These are phyloP conservation scores for Rhodotorula sp. DNA, from an alignment of 1,284 basidiomycete species.

Conservation along the genomic window DNA sequence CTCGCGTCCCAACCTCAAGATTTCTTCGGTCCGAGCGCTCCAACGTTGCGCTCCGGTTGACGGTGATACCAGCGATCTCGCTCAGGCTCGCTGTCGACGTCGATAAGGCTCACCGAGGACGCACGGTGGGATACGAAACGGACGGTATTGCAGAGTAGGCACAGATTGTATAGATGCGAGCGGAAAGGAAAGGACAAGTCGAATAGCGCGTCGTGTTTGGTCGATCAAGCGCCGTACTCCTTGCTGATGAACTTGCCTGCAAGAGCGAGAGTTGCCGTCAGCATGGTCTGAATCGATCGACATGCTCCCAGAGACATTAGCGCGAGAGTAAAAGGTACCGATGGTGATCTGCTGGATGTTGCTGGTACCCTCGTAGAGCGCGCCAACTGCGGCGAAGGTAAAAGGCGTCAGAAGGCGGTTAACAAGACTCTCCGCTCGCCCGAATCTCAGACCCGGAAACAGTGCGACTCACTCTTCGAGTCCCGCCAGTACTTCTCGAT, in stretches of 20 bases:
- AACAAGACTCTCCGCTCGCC: conserved; percentile 1
- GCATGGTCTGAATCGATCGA: background rate
- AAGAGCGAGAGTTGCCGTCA: background rate
- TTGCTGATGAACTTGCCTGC: conserved; percentile 36
- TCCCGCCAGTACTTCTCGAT: conserved; percentile 61
- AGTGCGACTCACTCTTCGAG: conserved; percentile 71
- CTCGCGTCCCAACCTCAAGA: too few species aligned
- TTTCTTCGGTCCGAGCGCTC: too few species aligned
- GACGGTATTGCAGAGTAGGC: too few species aligned
- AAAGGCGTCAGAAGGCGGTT: background rate
- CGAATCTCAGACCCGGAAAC: background rate
- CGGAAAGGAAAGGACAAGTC: background rate
- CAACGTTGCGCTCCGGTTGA: too few species aligned
- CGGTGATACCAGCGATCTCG: too few species aligned
- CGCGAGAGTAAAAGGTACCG: conserved; percentile 52
- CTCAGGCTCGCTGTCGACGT: too few species aligned
- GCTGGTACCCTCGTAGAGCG: conserved; percentile 52
- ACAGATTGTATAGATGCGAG: background rate
- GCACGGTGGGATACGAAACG: too few species aligned
- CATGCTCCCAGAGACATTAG: background rate
- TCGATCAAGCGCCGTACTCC: conserved; percentile 17
- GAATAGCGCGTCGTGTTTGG: too few species aligned
- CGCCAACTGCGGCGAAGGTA: conserved; percentile 27
- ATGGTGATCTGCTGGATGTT: conserved; percentile 98
- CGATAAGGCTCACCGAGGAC: too few species aligned